Conservation (phyloP, 257 asterid species). For the Orobanche coerulescens region DNA sequence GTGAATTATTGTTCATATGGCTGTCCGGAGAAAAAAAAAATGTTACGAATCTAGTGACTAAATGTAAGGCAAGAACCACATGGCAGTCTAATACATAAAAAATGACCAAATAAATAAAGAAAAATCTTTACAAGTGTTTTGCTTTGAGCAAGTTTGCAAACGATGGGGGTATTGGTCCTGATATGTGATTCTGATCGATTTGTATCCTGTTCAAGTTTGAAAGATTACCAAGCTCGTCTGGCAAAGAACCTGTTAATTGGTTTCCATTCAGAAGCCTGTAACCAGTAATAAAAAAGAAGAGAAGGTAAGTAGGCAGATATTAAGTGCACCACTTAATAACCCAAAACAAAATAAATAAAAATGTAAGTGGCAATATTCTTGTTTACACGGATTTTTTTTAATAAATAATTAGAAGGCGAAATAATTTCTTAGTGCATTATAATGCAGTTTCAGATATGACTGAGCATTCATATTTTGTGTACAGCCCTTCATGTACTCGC, state of each 20-base stretch:
- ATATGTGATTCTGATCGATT: slow-evolving; percentile 79
- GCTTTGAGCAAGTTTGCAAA: slow-evolving; percentile 61
- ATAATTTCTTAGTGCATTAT: slow-evolving; percentile 1
- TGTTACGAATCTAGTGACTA: slow-evolving; percentile 17
- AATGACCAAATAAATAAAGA: background rate
- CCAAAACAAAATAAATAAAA: background rate
- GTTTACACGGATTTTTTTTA: background rate
- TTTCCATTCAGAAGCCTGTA: slow-evolving; percentile 95
- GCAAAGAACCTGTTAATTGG: slow-evolving; percentile 78
- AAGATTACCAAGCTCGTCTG: slow-evolving; percentile 86
- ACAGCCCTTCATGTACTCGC: background rate
- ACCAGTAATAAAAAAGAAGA: too few relatives aligned
- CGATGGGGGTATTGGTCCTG: slow-evolving; percentile 76
- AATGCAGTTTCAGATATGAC: slow-evolving; percentile 1
- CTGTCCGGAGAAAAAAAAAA: slow-evolving; percentile 42
- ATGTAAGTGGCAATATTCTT: background rate
- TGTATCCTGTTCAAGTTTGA: slow-evolving; percentile 82
- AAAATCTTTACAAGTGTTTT: slow-evolving; percentile 57
- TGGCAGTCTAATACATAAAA: background rate
- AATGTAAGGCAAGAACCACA: background rate
- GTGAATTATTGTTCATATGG: slow-evolving; percentile 97
- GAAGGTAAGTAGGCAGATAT: background rate
- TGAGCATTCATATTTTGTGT: background rate
- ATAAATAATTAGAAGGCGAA: background rate
- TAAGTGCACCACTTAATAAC: background rate